Evolutionary conservation across 2,329 filamentous ascomycete genomes (phyloP).

Genomic region (Elsinoe fawcettii): DNA sequence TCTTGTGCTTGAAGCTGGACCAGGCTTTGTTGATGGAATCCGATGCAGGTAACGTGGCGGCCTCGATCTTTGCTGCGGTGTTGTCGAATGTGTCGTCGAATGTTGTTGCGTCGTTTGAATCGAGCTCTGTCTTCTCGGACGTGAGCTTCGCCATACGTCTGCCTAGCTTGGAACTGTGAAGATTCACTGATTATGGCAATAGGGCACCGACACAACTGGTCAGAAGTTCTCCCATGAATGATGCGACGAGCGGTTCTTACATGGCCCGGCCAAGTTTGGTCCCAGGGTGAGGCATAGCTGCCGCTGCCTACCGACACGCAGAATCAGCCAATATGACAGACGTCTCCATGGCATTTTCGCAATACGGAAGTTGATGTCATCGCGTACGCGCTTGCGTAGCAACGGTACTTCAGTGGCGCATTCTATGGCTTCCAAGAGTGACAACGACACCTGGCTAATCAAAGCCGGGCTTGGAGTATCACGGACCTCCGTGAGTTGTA

Average conservation of each 20-base stretch:
- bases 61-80: neutral
- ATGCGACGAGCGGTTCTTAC: constrained; percentile 37
- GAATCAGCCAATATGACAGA: constrained; percentile 53
- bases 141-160: constrained; percentile 23
- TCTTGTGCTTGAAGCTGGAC: neutral
- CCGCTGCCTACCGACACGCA: constrained; percentile 52
- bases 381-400: constrained; percentile 52
- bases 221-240: constrained; percentile 40
- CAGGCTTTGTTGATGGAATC: neutral
- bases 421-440: constrained; percentile 51
- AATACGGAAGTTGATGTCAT: constrained; percentile 38
- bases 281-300: constrained; percentile 31
- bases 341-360: constrained; percentile 53
- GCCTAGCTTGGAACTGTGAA: constrained; percentile 24
- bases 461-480: constrained; percentile 52
- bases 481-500: constrained; percentile 45
- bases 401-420: constrained; percentile 27
- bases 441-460: constrained; percentile 53
- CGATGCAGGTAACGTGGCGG: neutral
- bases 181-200: constrained; percentile 17
- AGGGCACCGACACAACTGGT: constrained; percentile 5
- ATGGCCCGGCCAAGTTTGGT: constrained; percentile 21
- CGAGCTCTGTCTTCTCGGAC: neutral
- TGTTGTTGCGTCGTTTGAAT: neutral
- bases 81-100: neutral